phyloP scores from a whole-genome alignment of 2,329 filamentous ascomycete species.

The Cytospora chrysosperma region DNA sequence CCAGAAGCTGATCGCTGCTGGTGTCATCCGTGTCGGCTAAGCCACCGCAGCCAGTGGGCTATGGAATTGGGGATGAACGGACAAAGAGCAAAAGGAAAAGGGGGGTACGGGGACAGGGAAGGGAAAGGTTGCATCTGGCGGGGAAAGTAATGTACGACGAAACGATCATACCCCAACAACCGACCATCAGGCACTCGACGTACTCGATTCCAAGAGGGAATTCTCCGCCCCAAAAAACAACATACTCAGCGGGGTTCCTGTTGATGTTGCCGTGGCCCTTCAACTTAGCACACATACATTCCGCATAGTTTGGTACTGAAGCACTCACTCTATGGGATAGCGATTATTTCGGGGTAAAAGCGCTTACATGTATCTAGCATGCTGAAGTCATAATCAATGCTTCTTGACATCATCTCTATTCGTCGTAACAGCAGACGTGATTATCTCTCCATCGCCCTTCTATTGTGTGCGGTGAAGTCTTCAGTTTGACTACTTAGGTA shows the following conservation, averaged over 20 bases:
- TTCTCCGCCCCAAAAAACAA: background rate
- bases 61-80: background rate
- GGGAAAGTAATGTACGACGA: slow-evolving; percentile 15
- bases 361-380: background rate
- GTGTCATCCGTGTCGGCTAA: slow-evolving; percentile 76
- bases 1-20: slow-evolving; percentile 89
- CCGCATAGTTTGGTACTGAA: background rate
- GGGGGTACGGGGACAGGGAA: background rate
- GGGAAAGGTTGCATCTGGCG: background rate
- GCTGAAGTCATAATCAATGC: background rate
- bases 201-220: background rate
- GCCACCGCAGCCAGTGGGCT: background rate
- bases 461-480: background rate
- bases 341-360: background rate
- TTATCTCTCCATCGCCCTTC: background rate
- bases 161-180: slow-evolving; percentile 21
- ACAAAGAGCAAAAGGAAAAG: too few species aligned
- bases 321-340: background rate
- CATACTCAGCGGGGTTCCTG: background rate
- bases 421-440: background rate
- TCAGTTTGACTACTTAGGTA: background rate
- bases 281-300: background rate
- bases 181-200: background rate
- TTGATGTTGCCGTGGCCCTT: background rate
- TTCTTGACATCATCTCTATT: background rate